phyloP scores from a whole-genome alignment of 306 rosid species.

The Quercus wislizeni region DNA sequence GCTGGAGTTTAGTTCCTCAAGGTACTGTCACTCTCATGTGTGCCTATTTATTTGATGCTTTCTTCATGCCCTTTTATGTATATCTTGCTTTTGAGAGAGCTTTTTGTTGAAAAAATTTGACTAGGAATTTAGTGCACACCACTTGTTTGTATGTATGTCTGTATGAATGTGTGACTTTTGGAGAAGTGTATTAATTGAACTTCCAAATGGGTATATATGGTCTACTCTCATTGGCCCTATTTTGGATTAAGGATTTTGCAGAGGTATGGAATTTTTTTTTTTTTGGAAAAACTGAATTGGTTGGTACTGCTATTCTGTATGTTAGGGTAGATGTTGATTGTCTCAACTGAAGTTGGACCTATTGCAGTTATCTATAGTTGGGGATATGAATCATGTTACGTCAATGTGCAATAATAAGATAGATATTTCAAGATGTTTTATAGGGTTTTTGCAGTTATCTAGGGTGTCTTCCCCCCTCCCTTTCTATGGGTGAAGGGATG shows the following conservation, averaged over 20 bases:
- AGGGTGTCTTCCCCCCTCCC: too few species aligned
- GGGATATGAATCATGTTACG: background rate
- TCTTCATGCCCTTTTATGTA: background rate
- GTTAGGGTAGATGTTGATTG: background rate
- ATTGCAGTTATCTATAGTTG: background rate
- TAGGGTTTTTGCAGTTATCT: background rate
- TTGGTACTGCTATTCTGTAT: background rate
- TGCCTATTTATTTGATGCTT: constrained; percentile 8
- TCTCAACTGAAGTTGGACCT: background rate
- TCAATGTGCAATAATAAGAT: background rate
- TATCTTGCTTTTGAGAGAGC: background rate
- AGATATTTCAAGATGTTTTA: background rate
- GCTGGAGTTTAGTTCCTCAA: constrained; percentile 95
- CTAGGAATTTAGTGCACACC: background rate
- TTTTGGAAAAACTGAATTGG: background rate
- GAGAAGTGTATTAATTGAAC: background rate
- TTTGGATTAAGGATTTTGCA: background rate
- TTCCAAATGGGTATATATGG: background rate
- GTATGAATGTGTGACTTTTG: background rate
- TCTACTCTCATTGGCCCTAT: background rate
- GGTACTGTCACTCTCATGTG: constrained; percentile 33
- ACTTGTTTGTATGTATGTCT: background rate
- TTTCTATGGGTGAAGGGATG: background rate
- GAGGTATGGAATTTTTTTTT: background rate
- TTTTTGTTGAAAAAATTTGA: background rate